These are phyloP conservation scores for Fusarium fujikuroi DNA, from an alignment of 2,329 filamentous ascomycete genomes.

Conservation along the genomic window DNA sequence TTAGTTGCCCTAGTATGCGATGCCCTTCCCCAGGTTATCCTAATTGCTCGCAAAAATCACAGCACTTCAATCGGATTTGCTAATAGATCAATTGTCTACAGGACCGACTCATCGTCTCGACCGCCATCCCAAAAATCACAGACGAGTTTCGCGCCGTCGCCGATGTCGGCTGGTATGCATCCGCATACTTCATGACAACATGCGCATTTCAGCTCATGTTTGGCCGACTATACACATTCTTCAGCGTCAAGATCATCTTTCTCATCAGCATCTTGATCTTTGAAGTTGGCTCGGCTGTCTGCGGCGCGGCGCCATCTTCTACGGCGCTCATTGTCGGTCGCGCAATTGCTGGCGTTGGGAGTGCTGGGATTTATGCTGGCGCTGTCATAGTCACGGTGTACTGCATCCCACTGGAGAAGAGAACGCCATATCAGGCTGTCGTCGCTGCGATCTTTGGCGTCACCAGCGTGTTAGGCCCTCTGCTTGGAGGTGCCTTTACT, in stretches of 20 bases:
- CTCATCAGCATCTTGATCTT: slow-evolving; percentile 58
- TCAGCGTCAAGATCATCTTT: slow-evolving; percentile 51
- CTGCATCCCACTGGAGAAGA: slow-evolving; percentile 49
- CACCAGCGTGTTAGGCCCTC: slow-evolving; percentile 43
- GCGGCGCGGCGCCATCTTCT: slow-evolving; percentile 40
- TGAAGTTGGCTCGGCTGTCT: slow-evolving; percentile 62
- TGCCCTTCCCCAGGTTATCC: not conserved
- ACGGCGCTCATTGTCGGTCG: slow-evolving; percentile 42
- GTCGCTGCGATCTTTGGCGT: slow-evolving; percentile 44
- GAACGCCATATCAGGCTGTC: slow-evolving; percentile 41
- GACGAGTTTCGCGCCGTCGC: slow-evolving; percentile 56
- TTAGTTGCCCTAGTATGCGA: not conserved
- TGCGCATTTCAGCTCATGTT: slow-evolving; percentile 53
- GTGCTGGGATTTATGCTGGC: slow-evolving; percentile 46
- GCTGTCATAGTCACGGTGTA: slow-evolving; percentile 2
- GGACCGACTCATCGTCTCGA: slow-evolving; percentile 54
- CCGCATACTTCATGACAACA: slow-evolving; percentile 57
- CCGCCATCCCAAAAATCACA: slow-evolving; percentile 62
- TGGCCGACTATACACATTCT: slow-evolving; percentile 58
- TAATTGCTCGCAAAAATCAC: not conserved
- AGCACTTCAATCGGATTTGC: not conserved
- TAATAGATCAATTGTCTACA: not conserved
- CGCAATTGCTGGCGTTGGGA: slow-evolving; percentile 59
- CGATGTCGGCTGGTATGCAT: slow-evolving; percentile 65
- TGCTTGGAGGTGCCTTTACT: slow-evolving; percentile 45